These are phyloP conservation scores for Boechera retrofracta DNA, from an alignment of 345 rosid genomes.

Conservation along the genomic window DNA sequence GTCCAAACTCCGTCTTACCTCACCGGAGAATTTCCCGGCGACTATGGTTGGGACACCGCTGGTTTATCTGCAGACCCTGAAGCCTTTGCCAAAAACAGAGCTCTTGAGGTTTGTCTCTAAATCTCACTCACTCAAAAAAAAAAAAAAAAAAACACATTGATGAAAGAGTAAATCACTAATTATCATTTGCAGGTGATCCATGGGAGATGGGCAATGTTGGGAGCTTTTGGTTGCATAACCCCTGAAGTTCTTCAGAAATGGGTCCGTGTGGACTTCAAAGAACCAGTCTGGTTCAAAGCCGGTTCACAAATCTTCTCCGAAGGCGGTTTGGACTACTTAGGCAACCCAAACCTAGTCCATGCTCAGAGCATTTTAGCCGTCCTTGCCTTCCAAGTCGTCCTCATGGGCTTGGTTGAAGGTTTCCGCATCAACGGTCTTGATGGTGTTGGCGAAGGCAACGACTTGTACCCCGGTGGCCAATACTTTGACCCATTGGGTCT, in stretches of 20 bases:
- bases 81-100: constrained; percentile 95
- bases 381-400: constrained; percentile 83
- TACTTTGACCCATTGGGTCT: constrained; percentile 93
- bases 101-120: constrained; percentile 71
- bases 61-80: constrained; percentile 96
- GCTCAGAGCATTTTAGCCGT: constrained; percentile 98
- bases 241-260: constrained; percentile 90
- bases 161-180: constrained; percentile 2
- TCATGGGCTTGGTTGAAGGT: constrained; percentile 95
- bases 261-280: constrained; percentile 87
- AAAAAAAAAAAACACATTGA: neutral
- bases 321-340: constrained; percentile 96
- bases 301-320: constrained; percentile 97
- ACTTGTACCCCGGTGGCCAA: constrained; percentile 90
- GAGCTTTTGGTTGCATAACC: constrained; percentile 93
- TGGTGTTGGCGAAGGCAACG: constrained; percentile 93
- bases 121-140: constrained; percentile 12
- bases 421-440: constrained; percentile 92
- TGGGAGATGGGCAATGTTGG: constrained; percentile 97
- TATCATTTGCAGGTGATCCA: constrained; percentile 69
- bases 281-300: constrained; percentile 99
- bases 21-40: constrained; percentile 94
- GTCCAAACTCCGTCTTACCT: constrained; percentile 94
- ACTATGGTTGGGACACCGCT: constrained; percentile 98
- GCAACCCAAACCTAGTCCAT: constrained; percentile 96